These are phyloP conservation scores for Xerocomellus amylosporus DNA, from an alignment of 768 basidiomycete genomes.

Conservation along the genomic window DNA sequence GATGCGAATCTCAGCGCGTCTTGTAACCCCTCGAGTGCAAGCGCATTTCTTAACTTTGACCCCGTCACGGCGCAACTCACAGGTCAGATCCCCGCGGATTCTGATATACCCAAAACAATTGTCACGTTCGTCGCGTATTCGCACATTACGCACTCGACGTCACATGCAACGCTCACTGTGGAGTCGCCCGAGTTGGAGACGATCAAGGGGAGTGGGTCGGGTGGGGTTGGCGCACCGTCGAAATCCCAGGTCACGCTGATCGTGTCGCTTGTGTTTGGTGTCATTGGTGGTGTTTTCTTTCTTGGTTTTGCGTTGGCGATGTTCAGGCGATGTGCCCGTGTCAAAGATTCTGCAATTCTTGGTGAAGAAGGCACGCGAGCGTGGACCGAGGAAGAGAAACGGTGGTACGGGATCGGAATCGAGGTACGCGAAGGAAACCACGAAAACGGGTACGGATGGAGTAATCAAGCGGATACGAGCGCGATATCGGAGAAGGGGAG, in stretches of 20 bases:
- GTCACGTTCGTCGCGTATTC: conserved; percentile 71
- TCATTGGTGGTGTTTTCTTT: conserved; percentile 55
- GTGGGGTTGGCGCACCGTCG: conserved; percentile 41
- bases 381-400: conserved; percentile 63
- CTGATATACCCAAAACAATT: conserved; percentile 39
- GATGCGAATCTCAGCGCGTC: conserved; percentile 55
- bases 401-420: conserved; percentile 61
- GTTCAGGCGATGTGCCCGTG: conserved; percentile 52
- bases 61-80: conserved; percentile 41
- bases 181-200: conserved; percentile 40
- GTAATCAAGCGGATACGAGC: conserved; percentile 27
- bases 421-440: conserved; percentile 15
- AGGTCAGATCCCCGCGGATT: conserved; percentile 55
- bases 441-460: conserved; percentile 33
- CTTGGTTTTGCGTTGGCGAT: conserved; percentile 55
- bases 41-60: conserved; percentile 55
- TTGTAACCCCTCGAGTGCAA: conserved; percentile 49
- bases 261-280: conserved; percentile 58
- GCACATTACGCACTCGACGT: conserved; percentile 62
- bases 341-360: conserved; percentile 57
- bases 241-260: conserved; percentile 54
- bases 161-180: conserved; percentile 58
- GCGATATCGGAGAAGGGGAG: conserved; percentile 32
- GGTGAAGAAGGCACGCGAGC: conserved; percentile 57
- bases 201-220: conserved; percentile 34